Evolutionary conservation across 495 filamentous ascomycete species (phyloP).

Genomic region (Penicillium angulare): DNA sequence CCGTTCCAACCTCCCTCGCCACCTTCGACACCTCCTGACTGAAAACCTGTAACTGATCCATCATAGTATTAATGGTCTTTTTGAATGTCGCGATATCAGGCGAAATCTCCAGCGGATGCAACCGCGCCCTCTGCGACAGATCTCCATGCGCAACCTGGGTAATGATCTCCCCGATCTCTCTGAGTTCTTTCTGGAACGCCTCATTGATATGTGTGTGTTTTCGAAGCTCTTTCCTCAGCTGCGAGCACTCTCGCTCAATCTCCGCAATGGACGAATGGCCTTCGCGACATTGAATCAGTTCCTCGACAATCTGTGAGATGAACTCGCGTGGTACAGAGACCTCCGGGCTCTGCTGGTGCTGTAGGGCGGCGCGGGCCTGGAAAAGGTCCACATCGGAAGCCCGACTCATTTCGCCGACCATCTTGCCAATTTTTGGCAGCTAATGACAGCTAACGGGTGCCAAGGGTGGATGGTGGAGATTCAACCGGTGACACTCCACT

Average conservation of each 20-base stretch:
- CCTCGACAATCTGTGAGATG: constrained; percentile 52
- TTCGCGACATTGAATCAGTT: constrained; percentile 37
- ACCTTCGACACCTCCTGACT: constrained; percentile 89
- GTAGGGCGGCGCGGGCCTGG: constrained; percentile 61
- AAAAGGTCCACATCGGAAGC: constrained; percentile 57
- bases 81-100: constrained; percentile 94
- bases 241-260: constrained; percentile 51
- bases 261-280: constrained; percentile 19
- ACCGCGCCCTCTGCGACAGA: constrained; percentile 85
- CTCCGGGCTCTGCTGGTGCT: constrained; percentile 63
- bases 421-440: too few relatives aligned
- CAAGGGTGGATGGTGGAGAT: not conserved
- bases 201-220: constrained; percentile 93
- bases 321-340: constrained; percentile 61
- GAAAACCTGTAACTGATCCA: constrained; percentile 91
- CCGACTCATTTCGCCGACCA: constrained; percentile 19
- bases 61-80: constrained; percentile 87
- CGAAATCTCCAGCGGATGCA: constrained; percentile 89
- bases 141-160: constrained; percentile 88
- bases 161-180: constrained; percentile 90
- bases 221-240: constrained; percentile 75
- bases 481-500: not conserved
- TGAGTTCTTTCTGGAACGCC: constrained; percentile 87
- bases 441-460: too few relatives aligned
- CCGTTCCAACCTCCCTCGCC: constrained; percentile 87